Conservation (phyloP, 805 yeast species). For the Metschnikowia kunwiensis region DNA sequence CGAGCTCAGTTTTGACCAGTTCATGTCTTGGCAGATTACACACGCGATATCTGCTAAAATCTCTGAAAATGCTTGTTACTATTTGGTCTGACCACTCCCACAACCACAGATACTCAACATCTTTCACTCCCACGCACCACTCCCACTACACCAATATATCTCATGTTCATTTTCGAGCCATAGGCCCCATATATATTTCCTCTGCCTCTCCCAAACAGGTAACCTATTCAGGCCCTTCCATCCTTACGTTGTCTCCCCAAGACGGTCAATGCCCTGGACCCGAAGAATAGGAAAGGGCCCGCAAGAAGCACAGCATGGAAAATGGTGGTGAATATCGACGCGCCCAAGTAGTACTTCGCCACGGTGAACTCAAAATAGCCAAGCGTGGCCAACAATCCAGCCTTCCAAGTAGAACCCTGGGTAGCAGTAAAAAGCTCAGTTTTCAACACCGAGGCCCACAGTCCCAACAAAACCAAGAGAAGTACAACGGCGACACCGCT, state of each 20-base stretch:
- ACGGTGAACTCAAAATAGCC: constrained; percentile 53
- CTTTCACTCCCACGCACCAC: too few species aligned
- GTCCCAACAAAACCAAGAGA: constrained; percentile 40
- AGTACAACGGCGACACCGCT: constrained; percentile 42
- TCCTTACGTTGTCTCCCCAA: constrained; percentile 33
- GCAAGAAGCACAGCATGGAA: constrained; percentile 46
- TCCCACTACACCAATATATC: too few species aligned
- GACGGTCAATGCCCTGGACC: constrained; percentile 62
- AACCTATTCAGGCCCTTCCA: constrained; percentile 14
- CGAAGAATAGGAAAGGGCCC: constrained; percentile 55
- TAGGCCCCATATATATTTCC: too few species aligned
- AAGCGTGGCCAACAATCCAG: constrained; percentile 47
- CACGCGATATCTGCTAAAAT: too few species aligned
- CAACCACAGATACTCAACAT: too few species aligned
- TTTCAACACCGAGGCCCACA: constrained; percentile 38
- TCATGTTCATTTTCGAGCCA: too few species aligned
- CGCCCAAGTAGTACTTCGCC: constrained; percentile 54
- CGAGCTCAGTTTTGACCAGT: too few species aligned
- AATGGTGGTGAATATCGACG: constrained; percentile 59
- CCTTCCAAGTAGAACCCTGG: constrained; percentile 28
- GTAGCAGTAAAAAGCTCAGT: constrained; percentile 26
- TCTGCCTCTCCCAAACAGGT: neutral
- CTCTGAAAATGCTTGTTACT: too few species aligned
- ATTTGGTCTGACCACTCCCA: too few species aligned
- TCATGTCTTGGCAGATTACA: too few species aligned